Evolutionary conservation across 176 grass and related monocot genomes (phyloP).

Genomic region (Lolium rigidum): DNA sequence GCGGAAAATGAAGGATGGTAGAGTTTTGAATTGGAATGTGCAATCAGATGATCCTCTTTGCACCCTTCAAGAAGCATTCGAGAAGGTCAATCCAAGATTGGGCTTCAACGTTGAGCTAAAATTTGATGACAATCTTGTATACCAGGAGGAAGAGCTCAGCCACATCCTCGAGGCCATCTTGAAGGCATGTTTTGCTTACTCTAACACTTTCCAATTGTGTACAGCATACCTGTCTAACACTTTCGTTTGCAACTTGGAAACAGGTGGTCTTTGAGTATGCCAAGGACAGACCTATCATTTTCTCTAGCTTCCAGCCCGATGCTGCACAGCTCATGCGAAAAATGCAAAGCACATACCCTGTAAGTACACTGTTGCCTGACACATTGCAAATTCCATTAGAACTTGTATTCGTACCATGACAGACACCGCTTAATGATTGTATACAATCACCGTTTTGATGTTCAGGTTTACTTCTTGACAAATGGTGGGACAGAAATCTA

Average conservation of each 20-base stretch:
- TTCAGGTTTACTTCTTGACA: conserved; percentile 92
- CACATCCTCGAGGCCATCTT: conserved; percentile 59
- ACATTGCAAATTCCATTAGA: not conserved
- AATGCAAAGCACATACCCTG: conserved; percentile 78
- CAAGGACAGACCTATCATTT: conserved; percentile 80
- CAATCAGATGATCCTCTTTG: conserved; percentile 71
- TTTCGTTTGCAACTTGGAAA: not conserved
- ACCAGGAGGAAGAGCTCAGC: conserved; percentile 70
- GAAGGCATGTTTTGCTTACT: conserved; percentile 32
- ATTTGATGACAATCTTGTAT: conserved; percentile 73
- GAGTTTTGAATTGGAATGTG: conserved; percentile 77
- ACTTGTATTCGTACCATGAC: not conserved
- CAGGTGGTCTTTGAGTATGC: conserved; percentile 70
- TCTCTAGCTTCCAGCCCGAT: conserved; percentile 96
- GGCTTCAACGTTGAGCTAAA: conserved; percentile 95
- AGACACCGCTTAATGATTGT: not conserved
- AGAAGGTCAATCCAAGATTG: conserved; percentile 64
- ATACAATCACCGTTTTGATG: not conserved
- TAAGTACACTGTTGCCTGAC: conserved; percentile 40
- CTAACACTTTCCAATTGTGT: not conserved
- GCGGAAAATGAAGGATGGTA: conserved; percentile 75
- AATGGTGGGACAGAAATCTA: conserved; percentile 67
- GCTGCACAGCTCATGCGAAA: conserved; percentile 65
- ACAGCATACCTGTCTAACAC: conserved; percentile 7
- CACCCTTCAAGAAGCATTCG: conserved; percentile 79